Evolutionary conservation across 345 rosid genomes (phyloP).

Genomic region (Cardamine chenopodiifolia): DNA sequence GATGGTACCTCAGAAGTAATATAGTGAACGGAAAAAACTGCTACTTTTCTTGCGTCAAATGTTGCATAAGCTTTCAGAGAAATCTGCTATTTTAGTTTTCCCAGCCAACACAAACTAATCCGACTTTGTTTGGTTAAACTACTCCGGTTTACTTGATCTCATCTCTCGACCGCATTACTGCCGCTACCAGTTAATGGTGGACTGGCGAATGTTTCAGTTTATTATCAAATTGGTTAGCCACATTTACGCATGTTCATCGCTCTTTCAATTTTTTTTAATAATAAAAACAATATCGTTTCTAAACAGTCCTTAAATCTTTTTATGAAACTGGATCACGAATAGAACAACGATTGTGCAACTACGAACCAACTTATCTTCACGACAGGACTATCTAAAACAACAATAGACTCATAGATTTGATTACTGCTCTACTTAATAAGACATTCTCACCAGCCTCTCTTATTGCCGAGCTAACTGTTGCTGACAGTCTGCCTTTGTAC

Average conservation of each 20-base stretch:
- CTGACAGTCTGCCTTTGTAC: conserved; percentile 24
- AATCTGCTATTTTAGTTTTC: too few species aligned
- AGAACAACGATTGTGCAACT: neutral
- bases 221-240: neutral
- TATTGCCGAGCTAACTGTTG: neutral
- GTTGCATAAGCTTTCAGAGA: too few species aligned
- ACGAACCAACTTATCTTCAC: neutral
- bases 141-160: neutral
- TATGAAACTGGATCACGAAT: neutral
- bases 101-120: too few species aligned
- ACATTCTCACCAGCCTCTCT: conserved; percentile 13
- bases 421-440: too few species aligned
- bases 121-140: neutral
- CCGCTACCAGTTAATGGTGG: neutral
- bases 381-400: neutral
- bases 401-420: too few species aligned
- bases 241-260: neutral
- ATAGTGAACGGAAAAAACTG: too few species aligned
- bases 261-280: neutral
- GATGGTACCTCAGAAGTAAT: too few species aligned
- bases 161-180: neutral
- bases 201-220: neutral
- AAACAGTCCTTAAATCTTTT: neutral
- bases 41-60: too few species aligned
- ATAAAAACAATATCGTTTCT: neutral